A percentile compares a stretch with the other conserved stretches of the same genome.
Conservation (phyloP, 2,329 filamentous ascomycete species). For the Pestalotiopsis sp. region DNA sequence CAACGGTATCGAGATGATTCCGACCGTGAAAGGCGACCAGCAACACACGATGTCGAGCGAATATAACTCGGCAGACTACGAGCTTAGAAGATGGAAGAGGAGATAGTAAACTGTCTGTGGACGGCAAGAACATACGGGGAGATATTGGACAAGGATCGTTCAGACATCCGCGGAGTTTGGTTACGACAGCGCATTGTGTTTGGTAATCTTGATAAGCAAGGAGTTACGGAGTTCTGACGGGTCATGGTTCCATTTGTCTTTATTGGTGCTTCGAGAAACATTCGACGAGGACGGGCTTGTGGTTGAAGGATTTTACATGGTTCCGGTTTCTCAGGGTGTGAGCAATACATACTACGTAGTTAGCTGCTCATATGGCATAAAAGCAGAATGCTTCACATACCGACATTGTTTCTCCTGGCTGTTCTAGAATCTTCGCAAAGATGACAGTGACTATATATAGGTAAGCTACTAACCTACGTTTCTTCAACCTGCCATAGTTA, state of each 20-base stretch:
- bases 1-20: slow-evolving; percentile 47
- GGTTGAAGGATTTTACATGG: not conserved
- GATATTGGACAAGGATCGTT: not conserved
- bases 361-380: not conserved
- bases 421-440: not conserved
- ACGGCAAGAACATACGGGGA: not conserved
- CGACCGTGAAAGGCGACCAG: not conserved
- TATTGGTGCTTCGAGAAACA: not conserved
- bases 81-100: slow-evolving; percentile 4
- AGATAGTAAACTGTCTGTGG: not conserved
- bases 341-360: not conserved
- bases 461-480: not conserved
- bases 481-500: not conserved
- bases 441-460: not conserved
- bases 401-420: not conserved
- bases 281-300: not conserved
- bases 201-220: not conserved
- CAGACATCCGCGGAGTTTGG: not conserved
- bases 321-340: not conserved
- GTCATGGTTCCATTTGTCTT: not conserved
- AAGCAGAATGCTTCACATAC: not conserved
- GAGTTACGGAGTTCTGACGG: not conserved
- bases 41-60: not conserved
- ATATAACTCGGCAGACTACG: not conserved
- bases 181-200: not conserved